A percentile compares a stretch with the other conserved stretches of the same genome.
phyloP scores from a whole-genome alignment of 352 stramenopile genomes.

The Phytophthora constricta region DNA sequence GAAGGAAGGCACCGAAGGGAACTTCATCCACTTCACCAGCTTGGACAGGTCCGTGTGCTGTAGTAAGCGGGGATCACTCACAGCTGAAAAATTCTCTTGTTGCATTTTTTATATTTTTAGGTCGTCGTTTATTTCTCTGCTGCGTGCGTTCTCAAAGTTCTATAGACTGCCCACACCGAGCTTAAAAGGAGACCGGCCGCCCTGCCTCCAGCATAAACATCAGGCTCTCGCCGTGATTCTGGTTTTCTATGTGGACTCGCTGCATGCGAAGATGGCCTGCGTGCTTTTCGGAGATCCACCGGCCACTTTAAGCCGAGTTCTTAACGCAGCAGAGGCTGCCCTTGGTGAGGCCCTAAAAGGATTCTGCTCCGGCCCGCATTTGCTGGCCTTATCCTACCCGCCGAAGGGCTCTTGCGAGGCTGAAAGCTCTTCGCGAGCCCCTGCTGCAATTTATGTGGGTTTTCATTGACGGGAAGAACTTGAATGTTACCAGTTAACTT shows the following conservation, averaged over 20 bases:
- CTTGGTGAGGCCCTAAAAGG: not conserved
- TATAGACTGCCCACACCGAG: too few species aligned
- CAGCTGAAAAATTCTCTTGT: too few species aligned
- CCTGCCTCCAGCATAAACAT: constrained; percentile 12
- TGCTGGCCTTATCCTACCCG: not conserved
- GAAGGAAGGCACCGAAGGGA: too few species aligned
- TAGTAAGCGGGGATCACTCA: too few species aligned
- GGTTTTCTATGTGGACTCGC: constrained; percentile 20
- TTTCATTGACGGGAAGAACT: constrained; percentile 23
- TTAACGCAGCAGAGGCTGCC: not conserved
- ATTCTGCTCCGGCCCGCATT: not conserved
- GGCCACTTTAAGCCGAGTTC: constrained; percentile 1
- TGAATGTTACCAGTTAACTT: not conserved
- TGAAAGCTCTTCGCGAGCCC: not conserved
- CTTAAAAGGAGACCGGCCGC: constrained; percentile 10
- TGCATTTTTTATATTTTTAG: too few species aligned
- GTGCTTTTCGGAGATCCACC: constrained; percentile 6
- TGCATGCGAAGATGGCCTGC: constrained; percentile 3
- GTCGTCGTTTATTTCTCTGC: too few species aligned
- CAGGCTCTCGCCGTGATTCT: constrained; percentile 14
- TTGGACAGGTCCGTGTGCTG: too few species aligned
- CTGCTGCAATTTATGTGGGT: constrained; percentile 13
- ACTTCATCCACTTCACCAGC: too few species aligned
- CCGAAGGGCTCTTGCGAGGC: not conserved
- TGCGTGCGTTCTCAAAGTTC: too few species aligned